These are phyloP conservation scores for Hortaea werneckii DNA, from an alignment of 2,329 filamentous ascomycete genomes.

Conservation along the genomic window DNA sequence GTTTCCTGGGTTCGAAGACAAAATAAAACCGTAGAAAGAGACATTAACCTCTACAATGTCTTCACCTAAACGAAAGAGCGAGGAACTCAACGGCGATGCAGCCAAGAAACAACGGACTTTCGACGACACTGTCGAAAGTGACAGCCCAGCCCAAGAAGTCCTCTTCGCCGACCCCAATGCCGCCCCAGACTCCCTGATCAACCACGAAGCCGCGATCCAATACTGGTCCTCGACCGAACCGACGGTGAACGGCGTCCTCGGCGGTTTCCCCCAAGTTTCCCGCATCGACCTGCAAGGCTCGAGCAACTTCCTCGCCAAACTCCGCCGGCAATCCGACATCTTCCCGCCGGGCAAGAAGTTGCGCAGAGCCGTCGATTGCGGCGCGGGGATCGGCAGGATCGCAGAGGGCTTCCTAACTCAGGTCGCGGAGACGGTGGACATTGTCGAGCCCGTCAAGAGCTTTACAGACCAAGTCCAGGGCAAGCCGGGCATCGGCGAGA, in stretches of 20 bases:
- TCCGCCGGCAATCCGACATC: conserved; percentile 36
- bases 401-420: conserved; percentile 66
- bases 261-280: conserved; percentile 58
- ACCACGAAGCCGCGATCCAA: conserved; percentile 32
- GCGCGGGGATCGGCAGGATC: conserved; percentile 69
- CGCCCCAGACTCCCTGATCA: conserved; percentile 34
- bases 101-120: conserved; percentile 1
- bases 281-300: conserved; percentile 63
- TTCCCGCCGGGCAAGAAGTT: conserved; percentile 22
- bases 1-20: no score
- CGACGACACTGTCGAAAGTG: not conserved
- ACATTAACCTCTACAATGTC: conserved; percentile 1
- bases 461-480: conserved; percentile 56
- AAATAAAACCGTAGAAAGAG: not conserved
- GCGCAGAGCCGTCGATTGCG: conserved; percentile 46
- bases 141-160: not conserved
- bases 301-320: conserved; percentile 57
- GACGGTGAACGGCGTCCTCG: conserved; percentile 66
- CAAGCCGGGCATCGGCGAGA: conserved; percentile 45
- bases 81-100: not conserved
- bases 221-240: conserved; percentile 46
- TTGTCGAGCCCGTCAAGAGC: conserved; percentile 75
- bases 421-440: conserved; percentile 62
- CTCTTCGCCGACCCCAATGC: conserved; percentile 2
- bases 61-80: conserved; percentile 7